These are phyloP conservation scores for Diaporthe capsici DNA, from an alignment of 2,329 filamentous ascomycete species.

Conservation along the genomic window DNA sequence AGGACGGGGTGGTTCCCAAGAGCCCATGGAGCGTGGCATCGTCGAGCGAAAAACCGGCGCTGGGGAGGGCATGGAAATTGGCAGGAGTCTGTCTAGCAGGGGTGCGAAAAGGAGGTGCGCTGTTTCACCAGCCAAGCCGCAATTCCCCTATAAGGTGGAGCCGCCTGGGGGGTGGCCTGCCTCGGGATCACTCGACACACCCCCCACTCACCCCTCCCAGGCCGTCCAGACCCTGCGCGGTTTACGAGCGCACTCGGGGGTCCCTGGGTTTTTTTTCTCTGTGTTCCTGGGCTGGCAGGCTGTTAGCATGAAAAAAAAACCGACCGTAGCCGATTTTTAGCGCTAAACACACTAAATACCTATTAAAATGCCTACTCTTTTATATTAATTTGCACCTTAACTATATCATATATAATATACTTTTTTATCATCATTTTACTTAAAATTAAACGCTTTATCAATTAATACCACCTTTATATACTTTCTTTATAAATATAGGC, in stretches of 20 bases:
- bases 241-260: background rate
- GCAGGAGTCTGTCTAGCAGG: constrained; percentile 34
- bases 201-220: background rate
- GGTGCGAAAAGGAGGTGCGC: constrained; percentile 37
- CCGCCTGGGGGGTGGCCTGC: constrained; percentile 8
- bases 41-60: constrained; percentile 15
- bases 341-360: too few relatives aligned
- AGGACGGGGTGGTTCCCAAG: background rate
- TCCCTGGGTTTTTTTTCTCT: background rate
- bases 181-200: constrained; percentile 11
- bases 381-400: too few relatives aligned
- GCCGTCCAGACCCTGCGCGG: constrained; percentile 2
- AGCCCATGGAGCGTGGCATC: constrained; percentile 28
- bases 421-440: too few relatives aligned
- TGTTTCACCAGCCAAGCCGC: constrained; percentile 39
- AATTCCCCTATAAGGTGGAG: constrained; percentile 27
- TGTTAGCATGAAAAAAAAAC: too few relatives aligned
- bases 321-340: too few relatives aligned
- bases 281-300: background rate
- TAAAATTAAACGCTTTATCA: too few relatives aligned
- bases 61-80: constrained; percentile 31
- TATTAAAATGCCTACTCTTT: too few relatives aligned
- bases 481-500: too few relatives aligned
- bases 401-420: too few relatives aligned
- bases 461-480: too few relatives aligned